Percentiles rank a stretch among this genome's conserved stretches.
Evolutionary conservation across 2,329 filamentous ascomycete species (phyloP).

Genomic region (Ceratocystis papillata): DNA sequence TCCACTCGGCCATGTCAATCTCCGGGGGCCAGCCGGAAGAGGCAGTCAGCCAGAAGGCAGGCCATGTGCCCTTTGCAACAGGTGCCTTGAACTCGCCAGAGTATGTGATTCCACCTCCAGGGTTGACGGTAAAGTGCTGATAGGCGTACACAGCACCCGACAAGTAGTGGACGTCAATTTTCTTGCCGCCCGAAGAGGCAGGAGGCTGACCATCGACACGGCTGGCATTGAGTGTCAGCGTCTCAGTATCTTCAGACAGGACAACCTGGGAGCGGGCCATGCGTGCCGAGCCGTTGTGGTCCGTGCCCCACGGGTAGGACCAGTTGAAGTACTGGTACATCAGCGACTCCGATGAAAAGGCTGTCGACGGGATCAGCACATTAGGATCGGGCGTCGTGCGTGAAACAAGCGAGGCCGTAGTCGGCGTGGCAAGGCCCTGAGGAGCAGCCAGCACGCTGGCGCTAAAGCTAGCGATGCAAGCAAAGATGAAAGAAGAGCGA

Average conservation of each 20-base stretch:
- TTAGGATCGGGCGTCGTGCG: slow-evolving; percentile 31
- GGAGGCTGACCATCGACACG: slow-evolving; percentile 35
- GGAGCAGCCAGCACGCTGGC: background rate
- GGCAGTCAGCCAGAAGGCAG: slow-evolving; percentile 48
- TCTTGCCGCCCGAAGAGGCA: slow-evolving; percentile 32
- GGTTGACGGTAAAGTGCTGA: slow-evolving; percentile 34
- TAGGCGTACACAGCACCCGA: slow-evolving; percentile 37
- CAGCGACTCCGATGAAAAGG: slow-evolving; percentile 25
- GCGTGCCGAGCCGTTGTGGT: slow-evolving; percentile 47
- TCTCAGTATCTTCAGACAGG: slow-evolving; percentile 35
- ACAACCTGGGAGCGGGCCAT: slow-evolving; percentile 41
- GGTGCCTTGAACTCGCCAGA: slow-evolving; percentile 35
- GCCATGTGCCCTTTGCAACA: slow-evolving; percentile 41
- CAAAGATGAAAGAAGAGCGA: background rate
- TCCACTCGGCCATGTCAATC: slow-evolving; percentile 52
- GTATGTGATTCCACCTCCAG: slow-evolving; percentile 36
- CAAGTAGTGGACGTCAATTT: slow-evolving; percentile 42
- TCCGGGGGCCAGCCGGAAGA: slow-evolving; percentile 48
- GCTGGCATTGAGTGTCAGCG: slow-evolving; percentile 36
- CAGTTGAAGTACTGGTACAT: slow-evolving; percentile 40
- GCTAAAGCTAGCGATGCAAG: background rate
- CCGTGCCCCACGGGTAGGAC: slow-evolving; percentile 45
- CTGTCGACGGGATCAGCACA: slow-evolving; percentile 25
- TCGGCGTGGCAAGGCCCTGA: background rate
- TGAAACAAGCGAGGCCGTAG: slow-evolving; percentile 24